These are phyloP conservation scores for Caryopteris hybrid DNA, from an alignment of 305 asterid species.

Conservation along the genomic window DNA sequence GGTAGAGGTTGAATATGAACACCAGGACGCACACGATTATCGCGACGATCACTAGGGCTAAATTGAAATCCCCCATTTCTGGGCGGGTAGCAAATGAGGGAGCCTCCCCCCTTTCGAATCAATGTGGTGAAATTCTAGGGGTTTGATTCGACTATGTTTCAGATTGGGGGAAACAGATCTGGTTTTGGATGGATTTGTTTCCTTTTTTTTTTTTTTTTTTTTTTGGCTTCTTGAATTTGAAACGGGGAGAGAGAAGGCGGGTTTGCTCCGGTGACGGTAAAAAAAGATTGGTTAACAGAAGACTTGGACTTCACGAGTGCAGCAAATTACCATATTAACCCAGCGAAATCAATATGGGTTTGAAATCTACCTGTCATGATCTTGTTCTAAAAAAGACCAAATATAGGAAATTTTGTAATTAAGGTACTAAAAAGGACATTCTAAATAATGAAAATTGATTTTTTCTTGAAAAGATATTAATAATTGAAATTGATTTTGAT, in stretches of 20 bases:
- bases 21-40: slow-evolving; percentile 73
- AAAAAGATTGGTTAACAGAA: not conserved
- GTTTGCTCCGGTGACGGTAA: slow-evolving; percentile 23
- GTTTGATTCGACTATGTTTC: slow-evolving; percentile 1
- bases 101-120: slow-evolving; percentile 27
- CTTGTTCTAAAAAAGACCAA: too few relatives aligned
- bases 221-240: not conserved
- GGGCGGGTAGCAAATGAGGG: slow-evolving; percentile 26
- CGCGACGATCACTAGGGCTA: slow-evolving; percentile 79
- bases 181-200: not conserved
- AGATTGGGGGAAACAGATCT: slow-evolving; percentile 19
- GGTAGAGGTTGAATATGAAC: slow-evolving; percentile 75
- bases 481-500: too few relatives aligned
- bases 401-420: too few relatives aligned
- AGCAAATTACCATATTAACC: slow-evolving; percentile 1
- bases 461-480: too few relatives aligned
- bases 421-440: too few relatives aligned
- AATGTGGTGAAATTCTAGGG: slow-evolving; percentile 16
- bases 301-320: not conserved
- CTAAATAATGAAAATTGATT: too few relatives aligned
- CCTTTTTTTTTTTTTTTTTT: not conserved
- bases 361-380: too few relatives aligned
- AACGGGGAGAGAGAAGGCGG: slow-evolving; percentile 3
- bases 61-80: slow-evolving; percentile 92
- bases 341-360: not conserved